Conservation (phyloP, 352 stramenopile species). For the Aphanomyces cochlioides region DNA sequence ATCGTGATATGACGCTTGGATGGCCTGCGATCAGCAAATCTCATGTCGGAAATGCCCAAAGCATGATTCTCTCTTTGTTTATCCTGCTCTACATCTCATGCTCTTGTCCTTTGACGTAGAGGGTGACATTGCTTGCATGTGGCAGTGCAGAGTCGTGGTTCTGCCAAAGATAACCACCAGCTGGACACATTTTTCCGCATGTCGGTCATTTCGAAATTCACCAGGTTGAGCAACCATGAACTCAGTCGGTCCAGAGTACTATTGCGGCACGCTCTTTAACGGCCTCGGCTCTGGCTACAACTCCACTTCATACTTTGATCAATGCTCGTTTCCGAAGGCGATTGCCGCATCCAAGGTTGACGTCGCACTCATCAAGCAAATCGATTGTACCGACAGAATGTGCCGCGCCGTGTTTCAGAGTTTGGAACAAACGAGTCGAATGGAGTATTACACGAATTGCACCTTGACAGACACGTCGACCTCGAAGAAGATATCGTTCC, state of each 20-base stretch:
- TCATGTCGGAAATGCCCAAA: too few species aligned
- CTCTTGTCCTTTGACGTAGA: too few species aligned
- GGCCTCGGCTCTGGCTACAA: not conserved
- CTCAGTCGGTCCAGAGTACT: not conserved
- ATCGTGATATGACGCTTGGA: too few species aligned
- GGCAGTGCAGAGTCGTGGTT: not conserved
- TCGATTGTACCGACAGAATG: not conserved
- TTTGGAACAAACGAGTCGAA: not conserved
- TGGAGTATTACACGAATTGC: not conserved
- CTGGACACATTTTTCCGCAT: not conserved
- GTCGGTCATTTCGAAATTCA: not conserved
- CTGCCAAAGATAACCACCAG: not conserved
- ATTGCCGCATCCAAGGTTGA: not conserved
- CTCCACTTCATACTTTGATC: not conserved
- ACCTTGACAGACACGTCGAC: not conserved
- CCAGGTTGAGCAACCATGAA: not conserved
- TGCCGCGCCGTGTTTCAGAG: not conserved
- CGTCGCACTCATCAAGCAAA: not conserved
- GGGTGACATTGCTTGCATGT: not conserved
- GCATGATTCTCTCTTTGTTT: too few species aligned
- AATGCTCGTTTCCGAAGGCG: not conserved
- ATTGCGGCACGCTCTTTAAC: not conserved
- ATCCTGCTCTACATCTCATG: too few species aligned
- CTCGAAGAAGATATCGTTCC: not conserved
- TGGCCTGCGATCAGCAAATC: too few species aligned